These are phyloP conservation scores for Chamaenerion angustifolium DNA, from an alignment of 345 rosid species.

Conservation along the genomic window DNA sequence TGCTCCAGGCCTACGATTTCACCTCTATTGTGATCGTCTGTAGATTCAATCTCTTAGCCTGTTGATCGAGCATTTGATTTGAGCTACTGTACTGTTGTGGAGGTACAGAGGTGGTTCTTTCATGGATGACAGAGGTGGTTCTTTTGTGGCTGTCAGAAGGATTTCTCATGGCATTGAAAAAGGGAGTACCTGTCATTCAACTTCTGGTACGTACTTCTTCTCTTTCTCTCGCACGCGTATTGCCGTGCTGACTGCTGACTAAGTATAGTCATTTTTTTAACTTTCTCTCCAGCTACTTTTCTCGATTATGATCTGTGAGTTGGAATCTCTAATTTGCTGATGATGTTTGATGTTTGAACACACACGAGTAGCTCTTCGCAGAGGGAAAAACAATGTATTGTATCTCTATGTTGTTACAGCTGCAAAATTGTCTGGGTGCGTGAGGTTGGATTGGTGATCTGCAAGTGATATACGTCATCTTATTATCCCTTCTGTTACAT, in stretches of 20 bases:
- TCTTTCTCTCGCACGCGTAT: neutral
- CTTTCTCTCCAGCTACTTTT: neutral
- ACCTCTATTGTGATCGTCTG: no score
- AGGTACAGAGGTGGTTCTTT: conserved; percentile 64
- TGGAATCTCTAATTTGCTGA: neutral
- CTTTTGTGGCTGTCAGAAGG: conserved; percentile 97
- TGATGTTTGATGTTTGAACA: neutral
- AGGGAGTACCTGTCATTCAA: conserved; percentile 68
- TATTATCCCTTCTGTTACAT: no score
- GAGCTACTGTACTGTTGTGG: conserved; percentile 4
- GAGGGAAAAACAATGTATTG: conserved; percentile 3
- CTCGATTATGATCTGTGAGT: neutral
- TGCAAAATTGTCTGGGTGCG: conserved; percentile 1
- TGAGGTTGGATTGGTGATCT: conserved; percentile 1
- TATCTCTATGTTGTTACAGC: neutral
- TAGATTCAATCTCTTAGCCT: no score
- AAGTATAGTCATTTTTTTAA: neutral
- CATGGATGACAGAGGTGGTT: conserved; percentile 94
- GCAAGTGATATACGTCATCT: no score
- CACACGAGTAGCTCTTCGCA: neutral
- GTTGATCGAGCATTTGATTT: no score
- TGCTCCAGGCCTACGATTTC: no score
- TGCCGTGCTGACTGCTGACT: neutral
- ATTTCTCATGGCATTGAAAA: conserved; percentile 88
- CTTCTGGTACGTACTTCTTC: conserved; percentile 43